These are phyloP conservation scores for Pueraria montana DNA, from an alignment of 306 rosid species.

Conservation along the genomic window DNA sequence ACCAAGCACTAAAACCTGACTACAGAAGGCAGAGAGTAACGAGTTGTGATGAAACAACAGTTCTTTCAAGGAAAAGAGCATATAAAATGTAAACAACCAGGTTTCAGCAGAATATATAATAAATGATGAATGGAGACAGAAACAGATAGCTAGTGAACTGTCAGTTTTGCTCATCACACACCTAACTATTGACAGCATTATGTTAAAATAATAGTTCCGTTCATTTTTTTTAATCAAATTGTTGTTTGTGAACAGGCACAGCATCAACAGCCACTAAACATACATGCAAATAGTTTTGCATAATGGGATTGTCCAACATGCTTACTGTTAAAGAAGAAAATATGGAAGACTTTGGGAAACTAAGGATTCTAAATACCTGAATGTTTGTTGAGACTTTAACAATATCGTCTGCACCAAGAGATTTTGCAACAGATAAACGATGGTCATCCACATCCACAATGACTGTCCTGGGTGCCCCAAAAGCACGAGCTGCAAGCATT, in stretches of 20 bases:
- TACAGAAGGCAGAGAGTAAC: not conserved
- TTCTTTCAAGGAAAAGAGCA: constrained; percentile 1
- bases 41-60: constrained; percentile 6
- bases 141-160: not conserved
- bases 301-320: not conserved
- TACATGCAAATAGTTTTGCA: not conserved
- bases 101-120: not conserved
- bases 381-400: constrained; percentile 75
- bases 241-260: not conserved
- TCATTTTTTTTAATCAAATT: not conserved
- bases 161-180: not conserved
- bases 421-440: constrained; percentile 84
- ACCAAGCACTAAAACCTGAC: constrained; percentile 14
- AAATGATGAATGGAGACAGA: constrained; percentile 31
- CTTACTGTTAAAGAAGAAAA: not conserved
- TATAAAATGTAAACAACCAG: constrained; percentile 21
- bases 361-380: constrained; percentile 55
- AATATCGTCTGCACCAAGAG: constrained; percentile 80
- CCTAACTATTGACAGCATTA: constrained; percentile 4
- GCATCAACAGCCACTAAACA: not conserved
- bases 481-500: constrained; percentile 87
- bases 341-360: not conserved
- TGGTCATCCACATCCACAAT: constrained; percentile 79
- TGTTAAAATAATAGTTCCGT: not conserved
- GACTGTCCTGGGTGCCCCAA: constrained; percentile 77